phyloP scores from a whole-genome alignment of 2,329 filamentous ascomycete genomes.

The Fusarium buxicola region DNA sequence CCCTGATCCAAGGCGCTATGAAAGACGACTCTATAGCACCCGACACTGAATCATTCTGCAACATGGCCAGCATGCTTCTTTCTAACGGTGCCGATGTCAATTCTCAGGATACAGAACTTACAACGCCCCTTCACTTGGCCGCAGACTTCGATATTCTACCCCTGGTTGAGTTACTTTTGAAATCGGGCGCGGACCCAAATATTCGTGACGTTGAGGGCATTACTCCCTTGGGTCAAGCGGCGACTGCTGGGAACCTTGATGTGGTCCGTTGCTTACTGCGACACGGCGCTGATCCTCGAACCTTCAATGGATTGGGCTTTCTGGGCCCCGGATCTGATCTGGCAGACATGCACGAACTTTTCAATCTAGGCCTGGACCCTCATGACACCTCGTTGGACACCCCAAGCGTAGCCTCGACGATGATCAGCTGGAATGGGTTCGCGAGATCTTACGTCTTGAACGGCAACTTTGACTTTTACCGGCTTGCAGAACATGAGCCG shows the following conservation, averaged over 20 bases:
- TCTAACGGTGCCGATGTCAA: conserved; percentile 33
- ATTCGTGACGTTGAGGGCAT: conserved; percentile 8
- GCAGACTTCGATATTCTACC: background rate
- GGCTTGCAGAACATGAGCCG: conserved; percentile 27
- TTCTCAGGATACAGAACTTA: conserved; percentile 15
- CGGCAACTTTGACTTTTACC: conserved; percentile 34
- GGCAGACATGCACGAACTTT: conserved; percentile 8
- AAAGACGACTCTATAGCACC: background rate
- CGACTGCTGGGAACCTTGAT: background rate
- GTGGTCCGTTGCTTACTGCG: conserved; percentile 18
- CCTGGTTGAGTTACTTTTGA: conserved; percentile 22
- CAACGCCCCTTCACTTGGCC: conserved; percentile 33
- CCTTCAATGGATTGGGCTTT: conserved; percentile 7
- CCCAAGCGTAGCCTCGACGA: conserved; percentile 7
- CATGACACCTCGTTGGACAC: background rate
- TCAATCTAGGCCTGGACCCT: conserved; percentile 28
- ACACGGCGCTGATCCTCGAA: conserved; percentile 23
- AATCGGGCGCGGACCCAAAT: conserved; percentile 36
- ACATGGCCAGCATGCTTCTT: conserved; percentile 25
- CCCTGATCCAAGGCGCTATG: conserved; percentile 8
- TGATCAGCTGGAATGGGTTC: background rate
- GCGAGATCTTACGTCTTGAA: conserved; percentile 27
- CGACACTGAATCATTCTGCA: background rate
- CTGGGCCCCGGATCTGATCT: background rate
- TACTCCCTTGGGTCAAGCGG: conserved; percentile 22